These are phyloP conservation scores for Psilocybe sp. DNA, from an alignment of 768 basidiomycete species.

Conservation along the genomic window DNA sequence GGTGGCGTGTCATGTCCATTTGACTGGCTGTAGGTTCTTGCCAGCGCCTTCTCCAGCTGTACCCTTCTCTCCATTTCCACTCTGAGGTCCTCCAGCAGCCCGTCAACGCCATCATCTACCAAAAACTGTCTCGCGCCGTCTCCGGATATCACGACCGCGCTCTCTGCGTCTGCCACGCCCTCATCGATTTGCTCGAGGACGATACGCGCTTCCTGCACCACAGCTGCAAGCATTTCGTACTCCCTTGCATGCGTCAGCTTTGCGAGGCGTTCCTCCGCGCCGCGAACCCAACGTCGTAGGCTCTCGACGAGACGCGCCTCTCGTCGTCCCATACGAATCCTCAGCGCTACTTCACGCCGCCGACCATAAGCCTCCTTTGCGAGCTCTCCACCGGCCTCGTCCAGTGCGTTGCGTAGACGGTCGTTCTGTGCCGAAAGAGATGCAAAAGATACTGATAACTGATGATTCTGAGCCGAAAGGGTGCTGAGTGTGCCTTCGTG, in stretches of 20 bases:
- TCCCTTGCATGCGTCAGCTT: slow-evolving; percentile 18
- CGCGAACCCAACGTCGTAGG: slow-evolving; percentile 54
- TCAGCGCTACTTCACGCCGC: slow-evolving; percentile 63
- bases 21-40: slow-evolving; percentile 1
- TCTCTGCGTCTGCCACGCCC: slow-evolving; percentile 21
- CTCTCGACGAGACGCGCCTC: slow-evolving; percentile 60
- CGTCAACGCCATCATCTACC: slow-evolving; percentile 46
- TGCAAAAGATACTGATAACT: slow-evolving; percentile 40
- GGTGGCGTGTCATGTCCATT: not conserved
- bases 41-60: slow-evolving; percentile 34
- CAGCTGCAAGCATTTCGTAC: slow-evolving; percentile 27
- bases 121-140: slow-evolving; percentile 50
- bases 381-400: slow-evolving; percentile 69
- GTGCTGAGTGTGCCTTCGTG: slow-evolving; percentile 62
- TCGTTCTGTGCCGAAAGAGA: slow-evolving; percentile 41
- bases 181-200: slow-evolving; percentile 22
- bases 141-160: slow-evolving; percentile 32
- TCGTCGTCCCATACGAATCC: slow-evolving; percentile 60
- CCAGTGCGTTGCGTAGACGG: slow-evolving; percentile 57
- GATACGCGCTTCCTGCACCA: slow-evolving; percentile 26
- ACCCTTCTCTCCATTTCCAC: slow-evolving; percentile 51
- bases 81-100: slow-evolving; percentile 57
- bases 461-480: slow-evolving; percentile 46
- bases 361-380: slow-evolving; percentile 72
- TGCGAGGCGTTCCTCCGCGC: slow-evolving; percentile 40